Evolutionary conservation across 805 yeast genomes (phyloP).

Genomic region (Wickerhamomyces canadensis): DNA sequence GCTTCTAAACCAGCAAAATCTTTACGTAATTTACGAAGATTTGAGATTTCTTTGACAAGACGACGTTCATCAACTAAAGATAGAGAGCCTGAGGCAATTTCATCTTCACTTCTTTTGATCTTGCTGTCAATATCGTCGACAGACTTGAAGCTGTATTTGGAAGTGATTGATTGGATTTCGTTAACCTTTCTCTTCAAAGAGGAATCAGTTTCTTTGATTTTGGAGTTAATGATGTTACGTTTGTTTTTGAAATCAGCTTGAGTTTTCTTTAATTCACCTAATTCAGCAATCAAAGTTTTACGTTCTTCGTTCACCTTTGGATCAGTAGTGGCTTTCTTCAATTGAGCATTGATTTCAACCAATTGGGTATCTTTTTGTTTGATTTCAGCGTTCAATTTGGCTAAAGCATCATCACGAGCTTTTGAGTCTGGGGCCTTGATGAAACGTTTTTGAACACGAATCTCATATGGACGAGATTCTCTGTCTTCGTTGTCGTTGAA

Average conservation of each 20-base stretch:
- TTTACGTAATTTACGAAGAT: conserved; percentile 74
- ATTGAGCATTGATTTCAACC: conserved; percentile 46
- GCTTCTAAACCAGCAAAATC: conserved; percentile 70
- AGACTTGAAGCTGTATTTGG: conserved; percentile 64
- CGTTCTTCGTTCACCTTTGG: conserved; percentile 44
- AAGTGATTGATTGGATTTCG: conserved; percentile 67
- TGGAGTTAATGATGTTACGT: conserved; percentile 47
- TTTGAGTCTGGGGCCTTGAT: conserved; percentile 73
- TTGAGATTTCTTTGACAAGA: conserved; percentile 76
- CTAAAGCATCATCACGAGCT: conserved; percentile 54
- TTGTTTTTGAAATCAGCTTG: conserved; percentile 43
- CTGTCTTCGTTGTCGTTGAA: conserved; percentile 9
- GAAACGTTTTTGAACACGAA: conserved; percentile 30
- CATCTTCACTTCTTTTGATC: conserved; percentile 59
- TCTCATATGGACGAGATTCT: conserved; percentile 8
- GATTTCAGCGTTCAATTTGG: conserved; percentile 52
- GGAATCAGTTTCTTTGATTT: conserved; percentile 65
- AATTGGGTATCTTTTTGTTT: conserved; percentile 54
- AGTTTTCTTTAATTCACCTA: conserved; percentile 38
- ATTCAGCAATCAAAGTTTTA: conserved; percentile 46
- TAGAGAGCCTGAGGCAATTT: conserved; percentile 72
- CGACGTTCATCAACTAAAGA: conserved; percentile 89
- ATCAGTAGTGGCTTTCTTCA: conserved; percentile 47
- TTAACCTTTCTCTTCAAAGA: conserved; percentile 66
- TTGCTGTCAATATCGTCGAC: conserved; percentile 66